Base-by-base conservation (phyloP, 768 basidiomycete species). In the Leccinum subgranulosum region DNA sequence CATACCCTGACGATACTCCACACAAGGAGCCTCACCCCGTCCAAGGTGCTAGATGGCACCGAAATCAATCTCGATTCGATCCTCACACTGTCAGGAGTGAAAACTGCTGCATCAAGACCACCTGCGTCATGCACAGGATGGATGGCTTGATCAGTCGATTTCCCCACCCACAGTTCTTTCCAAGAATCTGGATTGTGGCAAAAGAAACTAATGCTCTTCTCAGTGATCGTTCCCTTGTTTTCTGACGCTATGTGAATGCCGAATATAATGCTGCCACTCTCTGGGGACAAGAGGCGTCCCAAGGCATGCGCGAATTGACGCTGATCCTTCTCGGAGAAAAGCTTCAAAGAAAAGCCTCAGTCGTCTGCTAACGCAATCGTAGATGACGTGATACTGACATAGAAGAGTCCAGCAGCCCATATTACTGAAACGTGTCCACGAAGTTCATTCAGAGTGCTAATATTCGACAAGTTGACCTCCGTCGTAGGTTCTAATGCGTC, bases 381-480 rank as follows among this genome's bases (percentile, higher is more conserved):
- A 17, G 48, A 41, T 14, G 19, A 45, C n/a, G 27, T 6, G 27
- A 51, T 39, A 62, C 62, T 49, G 28, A 69, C 65, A 51, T 74
- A 69, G 60, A 86, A 84, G 66, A 85, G 71, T 6, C 78, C 68
- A 12, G 77, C 73, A 2, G 78, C 77, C 62, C 83, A 78, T 19
- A 86, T 80, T 6, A 70, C 79, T 10, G 81, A 76, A 39, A 83
- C 68, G 21, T 73, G 76, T 3, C 81, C 79, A 49, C 64, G 76
- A 9, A 84, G 70, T 7, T 77, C 76, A 23, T 72, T 81, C 36
- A 85, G 69, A 0, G 79, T 77, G 2, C 54, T 73, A 28, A 82
- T 56, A 2, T 67, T 59, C 4, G 60, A 28, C 43, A 81, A 45
- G 50, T 61, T 61, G 1, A 74, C 73, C 7, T 43, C 23, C 1